Percentiles rank a stretch among this genome's conserved stretches.
Evolutionary conservation across 345 rosid genomes (phyloP).

Genomic region (Lepidium aucheri): DNA sequence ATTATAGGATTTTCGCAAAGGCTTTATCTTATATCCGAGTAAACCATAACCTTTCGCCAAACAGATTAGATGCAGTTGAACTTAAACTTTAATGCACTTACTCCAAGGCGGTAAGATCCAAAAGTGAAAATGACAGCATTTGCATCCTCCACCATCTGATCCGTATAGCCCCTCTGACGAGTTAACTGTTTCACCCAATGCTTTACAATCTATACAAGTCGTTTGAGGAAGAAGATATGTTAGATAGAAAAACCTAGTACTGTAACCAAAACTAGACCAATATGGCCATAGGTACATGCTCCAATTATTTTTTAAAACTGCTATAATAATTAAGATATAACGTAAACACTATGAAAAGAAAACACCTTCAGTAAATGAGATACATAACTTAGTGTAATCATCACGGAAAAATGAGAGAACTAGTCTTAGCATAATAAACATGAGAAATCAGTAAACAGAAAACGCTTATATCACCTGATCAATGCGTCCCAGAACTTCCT

Average conservation of each 20-base stretch:
- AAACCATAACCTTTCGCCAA: not conserved
- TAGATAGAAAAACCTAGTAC: not conserved
- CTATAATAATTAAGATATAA: not conserved
- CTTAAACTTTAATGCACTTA: conserved; percentile 23
- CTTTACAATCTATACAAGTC: conserved; percentile 47
- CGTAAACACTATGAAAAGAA: not conserved
- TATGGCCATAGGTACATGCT: not conserved
- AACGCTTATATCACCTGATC: conserved; percentile 37
- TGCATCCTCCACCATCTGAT: conserved; percentile 86
- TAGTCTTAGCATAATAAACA: not conserved
- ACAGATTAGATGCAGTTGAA: not conserved
- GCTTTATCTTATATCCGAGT: not conserved
- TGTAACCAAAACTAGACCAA: not conserved
- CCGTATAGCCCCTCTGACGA: conserved; percentile 50
- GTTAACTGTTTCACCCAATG: conserved; percentile 77
- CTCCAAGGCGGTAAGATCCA: conserved; percentile 90
- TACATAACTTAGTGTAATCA: not conserved
- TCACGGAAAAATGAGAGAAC: not conserved
- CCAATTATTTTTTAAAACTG: not conserved
- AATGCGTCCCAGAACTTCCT: conserved; percentile 52
- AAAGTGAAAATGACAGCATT: conserved; percentile 77
- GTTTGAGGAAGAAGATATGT: not conserved
- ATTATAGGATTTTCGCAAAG: not conserved
- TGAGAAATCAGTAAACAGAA: not conserved
- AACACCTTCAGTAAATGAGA: not conserved